phyloP scores from a whole-genome alignment of 352 stramenopile species.

The Globisporangium radiosum region DNA sequence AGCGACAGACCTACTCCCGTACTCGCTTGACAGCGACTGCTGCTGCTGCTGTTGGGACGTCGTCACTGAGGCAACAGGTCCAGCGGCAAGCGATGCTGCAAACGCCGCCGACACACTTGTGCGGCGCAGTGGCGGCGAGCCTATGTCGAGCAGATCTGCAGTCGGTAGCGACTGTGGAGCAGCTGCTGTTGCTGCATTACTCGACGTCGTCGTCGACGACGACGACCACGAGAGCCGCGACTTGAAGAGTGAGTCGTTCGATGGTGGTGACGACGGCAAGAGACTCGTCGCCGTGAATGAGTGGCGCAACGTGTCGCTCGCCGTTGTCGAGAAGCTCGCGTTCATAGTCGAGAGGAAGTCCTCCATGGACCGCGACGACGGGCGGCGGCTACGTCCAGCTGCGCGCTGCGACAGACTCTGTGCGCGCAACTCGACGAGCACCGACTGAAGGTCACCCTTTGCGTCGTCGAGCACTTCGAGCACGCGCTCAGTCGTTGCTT shows the following conservation, averaged over 20 bases:
- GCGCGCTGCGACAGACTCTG: constrained; percentile 36
- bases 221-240: constrained; percentile 12
- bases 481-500: constrained; percentile 62
- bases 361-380: constrained; percentile 57
- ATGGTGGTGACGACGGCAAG: constrained; percentile 23
- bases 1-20: neutral
- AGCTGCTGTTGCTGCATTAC: neutral
- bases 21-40: constrained; percentile 1
- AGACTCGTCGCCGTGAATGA: constrained; percentile 23
- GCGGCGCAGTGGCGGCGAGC: constrained; percentile 2
- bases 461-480: constrained; percentile 68
- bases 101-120: constrained; percentile 16
- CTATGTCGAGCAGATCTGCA: constrained; percentile 12
- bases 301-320: constrained; percentile 5
- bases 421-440: constrained; percentile 54
- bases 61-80: neutral
- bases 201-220: neutral
- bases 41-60: constrained; percentile 2
- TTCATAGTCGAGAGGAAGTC: constrained; percentile 63
- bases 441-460: constrained; percentile 49
- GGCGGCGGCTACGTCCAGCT: constrained; percentile 27
- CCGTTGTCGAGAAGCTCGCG: constrained; percentile 19
- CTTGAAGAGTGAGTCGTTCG: constrained; percentile 11
- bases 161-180: neutral
- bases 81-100: neutral